Evolutionary conservation across 768 basidiomycete genomes (phyloP).

Genomic region (Trametes meyenii): DNA sequence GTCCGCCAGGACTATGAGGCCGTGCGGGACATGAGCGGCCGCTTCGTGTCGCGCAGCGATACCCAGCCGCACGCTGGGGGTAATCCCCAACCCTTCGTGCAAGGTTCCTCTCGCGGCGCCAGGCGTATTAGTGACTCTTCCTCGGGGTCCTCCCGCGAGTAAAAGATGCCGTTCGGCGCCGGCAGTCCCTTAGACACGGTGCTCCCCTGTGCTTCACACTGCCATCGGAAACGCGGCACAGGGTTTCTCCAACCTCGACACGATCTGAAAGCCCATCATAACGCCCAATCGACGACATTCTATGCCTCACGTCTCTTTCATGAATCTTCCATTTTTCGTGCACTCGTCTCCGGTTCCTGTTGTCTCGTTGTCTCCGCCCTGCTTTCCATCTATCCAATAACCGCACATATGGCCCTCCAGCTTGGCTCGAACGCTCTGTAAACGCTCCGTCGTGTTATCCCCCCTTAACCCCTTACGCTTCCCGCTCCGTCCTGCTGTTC

Average conservation of each 20-base stretch:
- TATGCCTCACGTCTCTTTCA: neutral
- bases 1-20: neutral
- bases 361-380: neutral
- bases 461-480: too few species aligned
- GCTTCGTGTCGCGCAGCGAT: neutral
- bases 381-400: too few species aligned
- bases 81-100: constrained; percentile 1
- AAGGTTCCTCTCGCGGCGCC: constrained; percentile 10
- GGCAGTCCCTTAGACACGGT: neutral
- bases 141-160: constrained; percentile 17
- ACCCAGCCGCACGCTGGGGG: neutral
- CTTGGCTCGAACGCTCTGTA: too few species aligned
- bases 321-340: neutral
- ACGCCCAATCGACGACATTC: neutral
- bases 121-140: constrained; percentile 4
- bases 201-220: neutral
- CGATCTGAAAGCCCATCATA: neutral
- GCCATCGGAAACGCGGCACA: constrained; percentile 1
- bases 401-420: too few species aligned
- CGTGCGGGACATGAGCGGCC: constrained; percentile 12
- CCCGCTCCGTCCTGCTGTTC: neutral
- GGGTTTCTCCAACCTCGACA: neutral
- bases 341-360: neutral
- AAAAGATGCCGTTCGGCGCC: neutral
- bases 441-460: too few species aligned